Conservation (phyloP, 2,329 filamentous ascomycete genomes). For the Colletotrichum spinosum region DNA sequence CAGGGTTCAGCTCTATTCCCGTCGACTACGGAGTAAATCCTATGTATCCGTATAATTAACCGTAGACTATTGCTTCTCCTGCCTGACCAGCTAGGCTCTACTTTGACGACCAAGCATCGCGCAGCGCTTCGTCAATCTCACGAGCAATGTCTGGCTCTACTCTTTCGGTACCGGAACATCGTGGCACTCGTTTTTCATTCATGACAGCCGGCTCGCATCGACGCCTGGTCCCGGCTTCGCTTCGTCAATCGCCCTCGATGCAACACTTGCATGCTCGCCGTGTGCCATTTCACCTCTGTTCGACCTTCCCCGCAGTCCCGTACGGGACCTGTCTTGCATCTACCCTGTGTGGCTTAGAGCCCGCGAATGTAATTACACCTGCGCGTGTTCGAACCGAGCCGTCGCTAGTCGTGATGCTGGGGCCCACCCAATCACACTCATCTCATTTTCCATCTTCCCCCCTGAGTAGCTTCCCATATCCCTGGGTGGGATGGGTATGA, state of each 20-base stretch:
- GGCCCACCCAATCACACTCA: conserved; percentile 9
- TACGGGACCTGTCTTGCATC: conserved; percentile 13
- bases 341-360: conserved; percentile 7
- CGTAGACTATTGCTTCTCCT: not conserved
- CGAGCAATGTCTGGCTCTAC: conserved; percentile 25
- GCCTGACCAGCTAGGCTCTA: conserved; percentile 3
- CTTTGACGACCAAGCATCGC: conserved; percentile 14
- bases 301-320: conserved; percentile 24
- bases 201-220: conserved; percentile 2
- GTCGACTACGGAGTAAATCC: too few relatives aligned
- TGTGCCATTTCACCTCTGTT: conserved; percentile 1
- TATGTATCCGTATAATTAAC: not conserved
- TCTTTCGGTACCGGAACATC: conserved; percentile 18
- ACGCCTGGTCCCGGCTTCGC: conserved; percentile 22
- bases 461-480: too few relatives aligned
- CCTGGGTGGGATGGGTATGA: too few relatives aligned
- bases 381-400: conserved; percentile 15
- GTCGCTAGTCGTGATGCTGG: not conserved
- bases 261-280: not conserved
- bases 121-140: conserved; percentile 34
- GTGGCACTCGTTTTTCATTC: conserved; percentile 6
- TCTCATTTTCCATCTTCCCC: not conserved
- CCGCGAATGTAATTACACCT: not conserved
- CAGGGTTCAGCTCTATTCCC: conserved; percentile 19
- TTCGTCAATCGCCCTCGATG: conserved; percentile 33